Evolutionary conservation across 192 early-diverging fungal genomes (phyloP), one percentile per base, ranked within the genome.

Genomic region (Linnemannia hyalina): DNA sequence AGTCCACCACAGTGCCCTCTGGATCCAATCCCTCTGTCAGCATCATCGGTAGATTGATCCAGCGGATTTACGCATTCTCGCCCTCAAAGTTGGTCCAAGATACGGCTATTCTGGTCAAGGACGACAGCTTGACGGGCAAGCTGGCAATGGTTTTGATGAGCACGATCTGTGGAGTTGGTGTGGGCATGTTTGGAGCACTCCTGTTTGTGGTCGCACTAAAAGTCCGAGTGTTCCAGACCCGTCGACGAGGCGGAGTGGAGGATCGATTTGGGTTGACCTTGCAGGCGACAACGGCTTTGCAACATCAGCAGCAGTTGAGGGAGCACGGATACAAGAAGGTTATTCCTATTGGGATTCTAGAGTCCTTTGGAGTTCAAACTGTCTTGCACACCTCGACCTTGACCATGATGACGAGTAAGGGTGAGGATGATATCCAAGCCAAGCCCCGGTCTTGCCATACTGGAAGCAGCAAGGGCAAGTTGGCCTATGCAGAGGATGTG

Each of bases 171-270:
- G 74, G 74, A 15, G 72, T 81, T 6, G 78, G 79, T 15, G 75
- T 81, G 6, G 71, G 79, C 36, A 86, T 86, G 84, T 86, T 86
- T 78, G 84, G 78, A 41, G 84, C 79, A 20, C 60, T 86, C 44
- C 35, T 86, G 42, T 80, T 86, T 55, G 79, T 81, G 6, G 78
- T 85, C 23, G 78, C 78, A 16, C 74, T 85, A 75, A 85, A 85
- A 23, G 47, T 80, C 60, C 74, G 83, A 0, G 69, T 85, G 41
- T 73, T 76, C 60, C 78, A 68, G 40, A 71, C 75, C 5, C 44
- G 78, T 46, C 60, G 26, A 13, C 26, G 11, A 26, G 41, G 42
- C n/a, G 41, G 42, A 29, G 26, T 22, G 5, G 44, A 46, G n/a
- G 44, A 23, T 0, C 4, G 23, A 15, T 32, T 29, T 32, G 60